Conservation (phyloP, 1,284 basidiomycete species). For the Caloboletus firmus region DNA sequence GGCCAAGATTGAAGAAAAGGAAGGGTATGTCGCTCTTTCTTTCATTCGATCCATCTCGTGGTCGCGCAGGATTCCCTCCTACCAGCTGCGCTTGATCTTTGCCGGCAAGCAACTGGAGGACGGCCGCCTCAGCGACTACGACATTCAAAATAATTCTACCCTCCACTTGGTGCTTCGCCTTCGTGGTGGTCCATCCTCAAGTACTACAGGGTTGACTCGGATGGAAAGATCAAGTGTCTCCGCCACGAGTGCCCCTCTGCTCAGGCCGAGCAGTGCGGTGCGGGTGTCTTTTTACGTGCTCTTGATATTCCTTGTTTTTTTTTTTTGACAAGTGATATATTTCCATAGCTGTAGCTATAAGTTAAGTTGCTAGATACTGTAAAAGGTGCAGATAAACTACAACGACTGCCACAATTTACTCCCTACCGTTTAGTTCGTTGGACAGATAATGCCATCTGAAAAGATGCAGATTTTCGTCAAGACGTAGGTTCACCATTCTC, state of each 20-base stretch:
- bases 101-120: slow-evolving; percentile 98
- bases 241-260: slow-evolving; percentile 87
- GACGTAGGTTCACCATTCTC: slow-evolving; percentile 56
- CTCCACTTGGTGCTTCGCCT: slow-evolving; percentile 95
- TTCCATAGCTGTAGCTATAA: too few relatives aligned
- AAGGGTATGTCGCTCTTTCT: slow-evolving; percentile 58
- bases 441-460: slow-evolving; percentile 75
- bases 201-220: slow-evolving; percentile 99
- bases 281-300: slow-evolving; percentile 84
- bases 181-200: slow-evolving; percentile 97
- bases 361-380: too few relatives aligned
- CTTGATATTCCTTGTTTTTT: not conserved
- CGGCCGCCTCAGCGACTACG: slow-evolving; percentile 87
- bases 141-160: slow-evolving; percentile 96
- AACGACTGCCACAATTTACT: too few relatives aligned
- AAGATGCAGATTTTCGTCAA: slow-evolving; percentile 95
- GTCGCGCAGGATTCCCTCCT: slow-evolving; percentile 76
- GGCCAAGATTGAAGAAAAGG: slow-evolving; percentile 95
- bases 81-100: slow-evolving; percentile 98
- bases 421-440: slow-evolving; percentile 78
- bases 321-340: too few relatives aligned
- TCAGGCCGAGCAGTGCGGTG: slow-evolving; percentile 93
- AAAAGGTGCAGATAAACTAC: too few relatives aligned
- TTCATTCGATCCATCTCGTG: not conserved
- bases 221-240: slow-evolving; percentile 99